Evolutionary conservation across 192 early-diverging fungal species (phyloP).

Genomic region (Coemansia sp.): DNA sequence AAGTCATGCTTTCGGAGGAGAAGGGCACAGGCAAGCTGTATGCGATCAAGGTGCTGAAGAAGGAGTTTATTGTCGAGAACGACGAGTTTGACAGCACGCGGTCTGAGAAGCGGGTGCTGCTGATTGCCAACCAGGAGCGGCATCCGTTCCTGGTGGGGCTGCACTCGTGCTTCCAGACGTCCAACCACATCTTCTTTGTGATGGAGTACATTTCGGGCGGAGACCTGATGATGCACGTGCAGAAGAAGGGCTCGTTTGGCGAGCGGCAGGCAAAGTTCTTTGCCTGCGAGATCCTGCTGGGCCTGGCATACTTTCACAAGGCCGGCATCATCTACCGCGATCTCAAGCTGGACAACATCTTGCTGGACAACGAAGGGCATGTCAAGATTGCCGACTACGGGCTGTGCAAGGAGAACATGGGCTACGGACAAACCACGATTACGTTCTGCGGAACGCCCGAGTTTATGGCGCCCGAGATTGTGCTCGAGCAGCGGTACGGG

Average conservation of each 20-base stretch:
- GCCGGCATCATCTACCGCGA: constrained; percentile 94
- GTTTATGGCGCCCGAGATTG: constrained; percentile 99
- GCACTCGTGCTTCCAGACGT: constrained; percentile 96
- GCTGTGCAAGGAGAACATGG: constrained; percentile 96
- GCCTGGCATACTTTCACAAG: constrained; percentile 94
- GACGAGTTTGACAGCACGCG: constrained; percentile 94
- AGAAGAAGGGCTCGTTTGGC: constrained; percentile 83
- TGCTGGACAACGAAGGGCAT: constrained; percentile 88
- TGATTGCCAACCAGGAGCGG: constrained; percentile 83
- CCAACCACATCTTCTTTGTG: constrained; percentile 94
- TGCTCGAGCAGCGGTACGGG: constrained; percentile 91
- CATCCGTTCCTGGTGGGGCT: constrained; percentile 96
- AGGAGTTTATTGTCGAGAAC: constrained; percentile 97
- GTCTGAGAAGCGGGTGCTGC: constrained; percentile 93
- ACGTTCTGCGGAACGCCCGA: constrained; percentile 99
- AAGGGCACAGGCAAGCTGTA: constrained; percentile 76
- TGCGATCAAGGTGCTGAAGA: constrained; percentile 98
- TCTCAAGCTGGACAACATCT: constrained; percentile 95
- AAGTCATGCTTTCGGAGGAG: constrained; percentile 98
- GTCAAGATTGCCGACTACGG: constrained; percentile 99
- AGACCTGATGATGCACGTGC: constrained; percentile 99
- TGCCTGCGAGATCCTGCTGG: constrained; percentile 91
- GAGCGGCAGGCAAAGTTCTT: constrained; percentile 95
- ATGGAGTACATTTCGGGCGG: constrained; percentile 98
- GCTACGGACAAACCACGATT: constrained; percentile 80